Evolutionary conservation across 305 asterid species (phyloP).

Genomic region (Fraxinus baroniana): DNA sequence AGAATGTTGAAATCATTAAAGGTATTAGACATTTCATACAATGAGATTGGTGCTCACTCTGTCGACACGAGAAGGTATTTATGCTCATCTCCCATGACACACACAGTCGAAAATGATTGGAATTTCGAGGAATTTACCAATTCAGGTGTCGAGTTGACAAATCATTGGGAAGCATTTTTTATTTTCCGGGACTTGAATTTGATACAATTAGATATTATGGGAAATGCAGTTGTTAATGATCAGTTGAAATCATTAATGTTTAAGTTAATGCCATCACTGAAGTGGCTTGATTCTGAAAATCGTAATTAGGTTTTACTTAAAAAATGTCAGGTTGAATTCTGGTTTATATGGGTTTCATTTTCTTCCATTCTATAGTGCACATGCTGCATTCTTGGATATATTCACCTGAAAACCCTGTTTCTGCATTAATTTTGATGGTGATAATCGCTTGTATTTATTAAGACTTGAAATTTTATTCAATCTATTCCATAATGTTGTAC

Average conservation of each 20-base stretch:
- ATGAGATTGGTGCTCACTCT: slow-evolving; percentile 84
- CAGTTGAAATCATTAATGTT: slow-evolving; percentile 44
- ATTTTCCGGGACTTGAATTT: slow-evolving; percentile 63
- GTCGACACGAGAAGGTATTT: slow-evolving; percentile 77
- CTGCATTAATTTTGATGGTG: neutral
- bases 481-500: neutral
- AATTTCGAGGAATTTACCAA: slow-evolving; percentile 26
- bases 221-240: slow-evolving; percentile 55
- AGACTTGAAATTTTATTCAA: neutral
- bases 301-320: slow-evolving; percentile 24
- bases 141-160: slow-evolving; percentile 28
- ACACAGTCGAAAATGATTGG: slow-evolving; percentile 50
- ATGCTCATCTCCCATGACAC: slow-evolving; percentile 74
- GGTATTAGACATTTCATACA: slow-evolving; percentile 69
- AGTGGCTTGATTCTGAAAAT: slow-evolving; percentile 76
- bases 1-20: slow-evolving; percentile 53
- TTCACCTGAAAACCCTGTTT: neutral
- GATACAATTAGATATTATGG: slow-evolving; percentile 65
- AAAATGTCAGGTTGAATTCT: neutral
- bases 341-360: neutral
- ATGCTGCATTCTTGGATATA: neutral
- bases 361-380: neutral
- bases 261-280: slow-evolving; percentile 60
- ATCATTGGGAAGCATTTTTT: slow-evolving; percentile 63
- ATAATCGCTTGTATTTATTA: neutral